phyloP scores from a whole-genome alignment of 2,329 filamentous ascomycete species.

The Sporothrix brasiliensis region DNA sequence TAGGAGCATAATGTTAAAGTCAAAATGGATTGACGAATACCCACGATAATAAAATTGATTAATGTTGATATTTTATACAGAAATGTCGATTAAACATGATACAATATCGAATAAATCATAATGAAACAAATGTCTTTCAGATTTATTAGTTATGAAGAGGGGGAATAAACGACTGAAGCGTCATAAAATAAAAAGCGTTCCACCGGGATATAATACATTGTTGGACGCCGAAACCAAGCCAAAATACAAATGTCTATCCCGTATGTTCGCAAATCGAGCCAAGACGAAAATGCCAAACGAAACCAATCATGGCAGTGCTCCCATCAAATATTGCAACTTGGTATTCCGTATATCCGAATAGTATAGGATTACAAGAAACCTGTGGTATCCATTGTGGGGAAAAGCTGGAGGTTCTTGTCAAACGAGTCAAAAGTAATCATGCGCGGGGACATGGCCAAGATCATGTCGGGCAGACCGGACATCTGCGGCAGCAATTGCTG shows the following conservation, averaged over 20 bases:
- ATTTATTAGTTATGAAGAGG: background rate
- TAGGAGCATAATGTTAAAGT: too few species aligned
- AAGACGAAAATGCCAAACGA: background rate
- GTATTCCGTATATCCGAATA: background rate
- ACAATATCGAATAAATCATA: too few species aligned
- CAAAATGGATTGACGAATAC: too few species aligned
- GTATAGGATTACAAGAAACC: background rate
- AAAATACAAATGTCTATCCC: background rate
- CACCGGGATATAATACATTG: conserved; percentile 10
- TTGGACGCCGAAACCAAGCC: background rate
- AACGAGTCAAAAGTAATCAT: conserved; percentile 37
- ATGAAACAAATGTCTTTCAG: background rate
- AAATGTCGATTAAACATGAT: background rate
- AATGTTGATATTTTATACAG: too few species aligned
- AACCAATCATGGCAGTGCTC: background rate
- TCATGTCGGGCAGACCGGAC: conserved; percentile 34
- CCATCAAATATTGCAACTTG: background rate
- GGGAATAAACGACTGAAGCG: background rate
- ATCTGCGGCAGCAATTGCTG: conserved; percentile 32
- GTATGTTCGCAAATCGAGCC: background rate
- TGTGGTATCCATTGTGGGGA: conserved; percentile 37
- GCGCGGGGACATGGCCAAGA: conserved; percentile 37
- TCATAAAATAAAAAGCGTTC: background rate
- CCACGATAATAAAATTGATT: too few species aligned
- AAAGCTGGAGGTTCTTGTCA: conserved; percentile 36